Evolutionary conservation across 495 filamentous ascomycete genomes (phyloP), one percentile per base, ranked within the genome.

Genomic region (Aspergillus saccharolyticus): DNA sequence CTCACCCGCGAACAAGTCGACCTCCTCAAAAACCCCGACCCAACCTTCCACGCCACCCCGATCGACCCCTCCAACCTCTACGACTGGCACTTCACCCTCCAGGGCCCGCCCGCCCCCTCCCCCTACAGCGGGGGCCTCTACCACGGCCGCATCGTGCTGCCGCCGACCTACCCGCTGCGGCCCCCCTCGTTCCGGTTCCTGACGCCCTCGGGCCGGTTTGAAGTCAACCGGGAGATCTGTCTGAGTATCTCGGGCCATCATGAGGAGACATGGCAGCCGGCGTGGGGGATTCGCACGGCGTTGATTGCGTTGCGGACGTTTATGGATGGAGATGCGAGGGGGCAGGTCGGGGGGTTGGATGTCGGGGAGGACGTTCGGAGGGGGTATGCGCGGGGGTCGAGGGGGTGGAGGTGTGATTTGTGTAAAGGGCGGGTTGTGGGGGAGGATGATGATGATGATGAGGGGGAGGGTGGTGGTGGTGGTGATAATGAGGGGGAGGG

Each of bases 61-160:
- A 81, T 91, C 61, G 66, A 63, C 59, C 90, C 96, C 65, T 74
- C 82, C 47, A 90, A 96, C 75, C 88, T 98, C 58, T 96, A 96
- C 78, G 93, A 97, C 77, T 98, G 94, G 94, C 94, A 98, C 81
- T 98, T 98, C 81, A 98, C 94, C 0, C 75, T 98, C n/a, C 83
- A 85, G 49, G 94, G 94, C 1, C 94, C 94, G 0, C 94, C 94
- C 0, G 76, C 80, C 10, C 88, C 89, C 19, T 82, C 84, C n/a
- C 80, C 88, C 28, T 98, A 93, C 78, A 79, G 83, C 18, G 62
- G 67, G 9, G 94, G 94, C 20, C 80, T 96, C 64, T 98, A 98
- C 79, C 94, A 98, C 75, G 94, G 94, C 45, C 90, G 93, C 64
- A 98, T 98, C 69, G 80, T 90, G 42, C 85, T 98, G 17, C 94